Conservation (phyloP, 257 asterid species). For the Buddleja alternifolia region DNA sequence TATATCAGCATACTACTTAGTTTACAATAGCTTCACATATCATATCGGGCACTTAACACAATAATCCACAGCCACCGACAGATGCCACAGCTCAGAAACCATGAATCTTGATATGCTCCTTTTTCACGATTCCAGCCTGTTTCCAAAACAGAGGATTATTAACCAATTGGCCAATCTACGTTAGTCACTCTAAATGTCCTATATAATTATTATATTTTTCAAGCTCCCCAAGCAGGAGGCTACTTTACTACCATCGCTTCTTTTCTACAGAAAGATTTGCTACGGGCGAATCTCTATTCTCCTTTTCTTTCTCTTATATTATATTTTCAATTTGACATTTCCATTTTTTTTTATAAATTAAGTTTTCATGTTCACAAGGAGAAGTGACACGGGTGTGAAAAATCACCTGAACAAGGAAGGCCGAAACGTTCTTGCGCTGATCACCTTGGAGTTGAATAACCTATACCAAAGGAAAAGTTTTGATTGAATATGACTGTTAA, state of each 20-base stretch:
- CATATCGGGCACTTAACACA: slow-evolving; percentile 13
- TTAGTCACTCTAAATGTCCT: background rate
- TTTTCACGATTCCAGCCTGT: slow-evolving; percentile 51
- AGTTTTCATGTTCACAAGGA: background rate
- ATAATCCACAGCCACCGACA: background rate
- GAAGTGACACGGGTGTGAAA: background rate
- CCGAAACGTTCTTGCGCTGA: slow-evolving; percentile 79
- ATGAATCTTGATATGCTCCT: slow-evolving; percentile 54
- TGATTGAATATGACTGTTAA: background rate
- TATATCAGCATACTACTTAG: slow-evolving; percentile 11
- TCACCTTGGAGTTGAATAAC: slow-evolving; percentile 94
- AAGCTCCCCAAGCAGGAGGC: background rate
- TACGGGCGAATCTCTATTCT: too few species aligned
- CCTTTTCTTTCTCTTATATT: background rate
- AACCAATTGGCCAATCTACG: background rate
- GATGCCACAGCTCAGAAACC: slow-evolving; percentile 40
- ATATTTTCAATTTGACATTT: background rate
- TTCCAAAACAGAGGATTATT: background rate
- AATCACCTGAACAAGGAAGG: slow-evolving; percentile 70
- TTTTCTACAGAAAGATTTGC: background rate
- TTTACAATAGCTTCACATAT: background rate
- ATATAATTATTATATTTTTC: background rate
- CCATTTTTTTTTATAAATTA: too few species aligned
- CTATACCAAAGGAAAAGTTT: slow-evolving; percentile 31
- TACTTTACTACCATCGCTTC: background rate